phyloP scores from a whole-genome alignment of 768 basidiomycete genomes.

The Agrocybe pediades region DNA sequence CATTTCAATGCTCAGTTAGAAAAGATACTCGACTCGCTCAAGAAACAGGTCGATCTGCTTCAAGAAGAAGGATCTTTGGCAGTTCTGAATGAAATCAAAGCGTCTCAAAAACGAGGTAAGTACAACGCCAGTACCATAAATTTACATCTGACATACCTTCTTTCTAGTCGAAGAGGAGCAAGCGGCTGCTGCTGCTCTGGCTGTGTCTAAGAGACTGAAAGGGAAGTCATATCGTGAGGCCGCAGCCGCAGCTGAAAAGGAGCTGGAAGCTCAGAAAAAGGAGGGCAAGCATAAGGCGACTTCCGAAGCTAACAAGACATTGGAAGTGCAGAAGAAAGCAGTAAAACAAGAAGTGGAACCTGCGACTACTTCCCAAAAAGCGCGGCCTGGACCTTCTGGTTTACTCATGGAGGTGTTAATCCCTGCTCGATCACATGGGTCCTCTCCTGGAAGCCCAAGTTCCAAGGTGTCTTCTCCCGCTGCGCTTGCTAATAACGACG shows the following conservation, averaged over 20 bases:
- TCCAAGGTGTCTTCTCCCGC: conserved; percentile 33
- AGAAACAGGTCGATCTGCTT: conserved; percentile 68
- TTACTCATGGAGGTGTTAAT: conserved; percentile 63
- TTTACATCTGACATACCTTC: not conserved
- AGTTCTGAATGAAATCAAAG: conserved; percentile 66
- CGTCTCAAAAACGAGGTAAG: conserved; percentile 62
- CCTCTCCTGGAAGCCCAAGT: conserved; percentile 17
- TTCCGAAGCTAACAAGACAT: conserved; percentile 32
- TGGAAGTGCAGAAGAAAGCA: conserved; percentile 9
- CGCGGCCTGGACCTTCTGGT: conserved; percentile 34
- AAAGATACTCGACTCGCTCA: conserved; percentile 55
- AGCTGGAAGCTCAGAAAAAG: conserved; percentile 10
- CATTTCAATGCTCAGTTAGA: conserved; percentile 88
- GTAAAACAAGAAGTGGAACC: conserved; percentile 1
- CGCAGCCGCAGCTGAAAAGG: conserved; percentile 38
- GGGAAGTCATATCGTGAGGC: conserved; percentile 75
- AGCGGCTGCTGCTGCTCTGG: conserved; percentile 39
- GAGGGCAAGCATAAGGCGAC: not conserved
- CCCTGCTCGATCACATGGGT: conserved; percentile 26
- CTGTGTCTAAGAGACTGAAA: conserved; percentile 67
- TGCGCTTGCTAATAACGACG: conserved; percentile 25
- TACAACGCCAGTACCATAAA: conserved; percentile 4
- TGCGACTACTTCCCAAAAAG: not conserved
- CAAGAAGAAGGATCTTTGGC: conserved; percentile 61
- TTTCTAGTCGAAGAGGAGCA: conserved; percentile 45